Evolutionary conservation across 2,329 filamentous ascomycete species (phyloP), one percentile per base, ranked within the genome.

Genomic region (Sordariomycetes sp.): DNA sequence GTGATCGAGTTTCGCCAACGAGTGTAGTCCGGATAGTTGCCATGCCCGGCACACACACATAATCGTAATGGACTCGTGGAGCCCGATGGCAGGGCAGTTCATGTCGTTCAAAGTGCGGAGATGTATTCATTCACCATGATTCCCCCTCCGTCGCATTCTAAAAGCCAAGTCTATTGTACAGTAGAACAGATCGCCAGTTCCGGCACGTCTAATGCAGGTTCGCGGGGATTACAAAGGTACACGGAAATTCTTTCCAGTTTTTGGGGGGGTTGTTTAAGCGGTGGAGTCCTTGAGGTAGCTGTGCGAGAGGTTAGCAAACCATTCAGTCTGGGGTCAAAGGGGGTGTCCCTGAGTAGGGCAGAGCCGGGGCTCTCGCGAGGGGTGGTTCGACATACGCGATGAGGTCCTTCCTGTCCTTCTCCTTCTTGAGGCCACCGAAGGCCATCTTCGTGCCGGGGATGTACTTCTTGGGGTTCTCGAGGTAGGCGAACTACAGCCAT

Each of bases 391-490:
- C 88, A 70, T 88, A 93, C 88, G 90, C 91, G 85, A 99, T 96
- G 70, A 99, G 83, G 78, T 99, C 93, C 76, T 97, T 96, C 76
- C 94, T 86, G 82, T 97, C 94, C 89, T 97, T 97, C 73, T 86
- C 85, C 90, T 99, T 99, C 92, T 99, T 99, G 73, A 99, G 85
- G 76, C 94, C 94, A 80, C 94, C 94, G 74, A 97, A 99, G 70
- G 94, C 94, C 94, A 99, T 99, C 90, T 97, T 99, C 81, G 94
- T 99, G 68, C 94, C 94, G 68, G 94, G 94, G 65, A 99, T 97
- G 86, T 92, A 99, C 85, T 97, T 97, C 88, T 99, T 99, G 80
- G 94, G 94, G 88, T 97, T 97, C 86, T 99, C 94, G 71, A 99
- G 92, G 87, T 99, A 99, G 66, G 87, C 83, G 79, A 96, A 97